Conservation (phyloP, 1,284 basidiomycete genomes). For the Hypsizygus ulmarius region DNA sequence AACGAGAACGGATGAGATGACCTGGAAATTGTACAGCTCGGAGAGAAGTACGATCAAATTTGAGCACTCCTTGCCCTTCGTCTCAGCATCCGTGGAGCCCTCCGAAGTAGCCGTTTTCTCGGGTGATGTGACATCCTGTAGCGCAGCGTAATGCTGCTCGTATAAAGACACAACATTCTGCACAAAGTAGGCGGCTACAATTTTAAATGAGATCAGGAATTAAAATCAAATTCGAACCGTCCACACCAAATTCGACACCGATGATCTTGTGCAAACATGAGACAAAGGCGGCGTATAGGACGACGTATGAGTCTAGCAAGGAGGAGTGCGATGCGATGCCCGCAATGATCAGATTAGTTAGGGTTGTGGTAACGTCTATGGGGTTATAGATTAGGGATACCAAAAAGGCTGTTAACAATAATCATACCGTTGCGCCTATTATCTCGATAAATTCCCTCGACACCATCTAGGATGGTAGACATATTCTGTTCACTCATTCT, state of each 20-base stretch:
- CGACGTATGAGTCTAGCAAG: conserved; percentile 88
- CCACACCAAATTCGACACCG: conserved; percentile 88
- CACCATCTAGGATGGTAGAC: conserved; percentile 70
- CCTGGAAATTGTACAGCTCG: conserved; percentile 95
- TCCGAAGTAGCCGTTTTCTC: conserved; percentile 13
- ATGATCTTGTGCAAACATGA: conserved; percentile 82
- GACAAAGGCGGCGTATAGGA: conserved; percentile 87
- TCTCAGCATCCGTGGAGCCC: conserved; percentile 24
- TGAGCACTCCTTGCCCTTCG: conserved; percentile 79
- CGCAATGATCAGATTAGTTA: conserved; percentile 80
- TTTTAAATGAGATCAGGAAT: neutral
- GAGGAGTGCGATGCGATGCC: conserved; percentile 83
- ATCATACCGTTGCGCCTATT: conserved; percentile 76
- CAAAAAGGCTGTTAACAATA: conserved; percentile 10
- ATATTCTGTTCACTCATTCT: conserved; percentile 94
- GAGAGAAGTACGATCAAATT: conserved; percentile 88
- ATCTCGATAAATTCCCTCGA: conserved; percentile 79
- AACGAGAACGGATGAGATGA: conserved; percentile 83
- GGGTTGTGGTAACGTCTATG: conserved; percentile 77
- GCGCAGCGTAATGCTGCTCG: conserved; percentile 50
- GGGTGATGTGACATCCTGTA: conserved; percentile 24
- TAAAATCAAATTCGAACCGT: neutral
- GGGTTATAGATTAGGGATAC: conserved; percentile 3
- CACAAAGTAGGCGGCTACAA: conserved; percentile 73
- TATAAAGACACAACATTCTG: conserved; percentile 69